A percentile compares a stretch with the other conserved stretches of the same genome.
Evolutionary conservation across 2,329 filamentous ascomycete genomes (phyloP).

Genomic region (Colletotrichum australisinense): DNA sequence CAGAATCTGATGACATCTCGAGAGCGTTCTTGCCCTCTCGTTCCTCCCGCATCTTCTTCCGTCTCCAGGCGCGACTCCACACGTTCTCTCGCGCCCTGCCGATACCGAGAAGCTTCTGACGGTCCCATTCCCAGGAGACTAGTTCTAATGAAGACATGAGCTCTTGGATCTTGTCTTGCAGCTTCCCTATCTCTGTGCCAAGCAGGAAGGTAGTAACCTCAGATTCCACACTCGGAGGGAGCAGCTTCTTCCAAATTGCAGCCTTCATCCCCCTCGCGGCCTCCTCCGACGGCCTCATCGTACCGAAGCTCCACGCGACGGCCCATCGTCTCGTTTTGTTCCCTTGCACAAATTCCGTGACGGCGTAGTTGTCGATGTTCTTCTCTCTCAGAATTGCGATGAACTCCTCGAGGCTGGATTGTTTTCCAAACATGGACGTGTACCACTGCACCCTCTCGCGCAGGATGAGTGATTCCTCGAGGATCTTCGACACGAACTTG

Average conservation of each 20-base stretch:
- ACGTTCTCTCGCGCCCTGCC: conserved; percentile 78
- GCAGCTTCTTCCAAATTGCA: conserved; percentile 51
- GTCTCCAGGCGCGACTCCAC: conserved; percentile 80
- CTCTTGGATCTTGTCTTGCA: conserved; percentile 50
- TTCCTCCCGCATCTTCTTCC: conserved; percentile 59
- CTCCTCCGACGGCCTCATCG: conserved; percentile 68
- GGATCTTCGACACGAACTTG: conserved; percentile 77
- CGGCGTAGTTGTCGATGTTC: conserved; percentile 80
- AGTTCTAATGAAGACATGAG: conserved; percentile 69
- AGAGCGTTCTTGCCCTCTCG: conserved; percentile 36
- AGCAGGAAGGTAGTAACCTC: conserved; percentile 59
- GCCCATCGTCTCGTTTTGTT: conserved; percentile 87
- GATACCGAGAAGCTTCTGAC: conserved; percentile 62
- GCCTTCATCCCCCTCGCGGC: conserved; percentile 58
- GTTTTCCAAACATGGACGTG: conserved; percentile 89
- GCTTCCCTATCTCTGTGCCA: conserved; percentile 50
- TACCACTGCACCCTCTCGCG: conserved; percentile 82
- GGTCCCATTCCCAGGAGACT: conserved; percentile 72
- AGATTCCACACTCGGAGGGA: conserved; percentile 56
- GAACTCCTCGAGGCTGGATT: conserved; percentile 72
- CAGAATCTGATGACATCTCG: conserved; percentile 40
- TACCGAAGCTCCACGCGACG: conserved; percentile 85
- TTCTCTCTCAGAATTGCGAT: conserved; percentile 69
- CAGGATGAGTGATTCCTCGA: conserved; percentile 74
- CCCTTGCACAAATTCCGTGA: conserved; percentile 83